These are phyloP conservation scores for Collybia sp. DNA, from an alignment of 768 basidiomycete species.

Conservation along the genomic window DNA sequence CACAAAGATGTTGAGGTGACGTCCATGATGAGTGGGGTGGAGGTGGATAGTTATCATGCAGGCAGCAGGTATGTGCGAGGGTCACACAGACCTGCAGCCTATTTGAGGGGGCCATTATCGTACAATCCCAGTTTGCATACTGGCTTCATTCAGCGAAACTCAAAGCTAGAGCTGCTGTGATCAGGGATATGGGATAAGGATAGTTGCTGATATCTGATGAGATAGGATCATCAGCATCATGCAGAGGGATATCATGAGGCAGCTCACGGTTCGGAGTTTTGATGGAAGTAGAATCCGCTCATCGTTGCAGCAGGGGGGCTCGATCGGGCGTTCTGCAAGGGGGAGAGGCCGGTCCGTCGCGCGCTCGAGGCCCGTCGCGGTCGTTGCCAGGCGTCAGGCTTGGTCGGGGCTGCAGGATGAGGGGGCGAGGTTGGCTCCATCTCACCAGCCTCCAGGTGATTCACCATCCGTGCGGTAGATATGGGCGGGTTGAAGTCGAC, in stretches of 20 bases:
- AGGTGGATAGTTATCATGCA: not conserved
- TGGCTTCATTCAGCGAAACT: conserved; percentile 61
- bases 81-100: not conserved
- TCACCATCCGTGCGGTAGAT: conserved; percentile 5
- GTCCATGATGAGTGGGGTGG: not conserved
- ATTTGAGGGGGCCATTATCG: not conserved
- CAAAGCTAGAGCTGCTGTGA: conserved; percentile 70
- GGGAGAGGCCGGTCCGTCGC: conserved; percentile 37
- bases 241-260: conserved; percentile 11
- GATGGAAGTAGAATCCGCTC: conserved; percentile 92
- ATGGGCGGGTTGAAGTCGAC: conserved; percentile 82
- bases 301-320: conserved; percentile 62
- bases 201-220: conserved; percentile 79
- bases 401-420: conserved; percentile 22
- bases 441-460: conserved; percentile 16
- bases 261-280: conserved; percentile 85
- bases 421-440: conserved; percentile 12
- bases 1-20: not conserved
- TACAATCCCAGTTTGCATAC: not conserved
- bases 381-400: conserved; percentile 29
- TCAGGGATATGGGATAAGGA: conserved; percentile 78
- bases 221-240: conserved; percentile 6
- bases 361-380: conserved; percentile 44
- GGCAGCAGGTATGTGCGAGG: not conserved
- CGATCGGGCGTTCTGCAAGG: conserved; percentile 42